Evolutionary conservation across 805 yeast species (phyloP), one percentile per base, ranked within the genome.

Genomic region (Candida sonorensis): DNA sequence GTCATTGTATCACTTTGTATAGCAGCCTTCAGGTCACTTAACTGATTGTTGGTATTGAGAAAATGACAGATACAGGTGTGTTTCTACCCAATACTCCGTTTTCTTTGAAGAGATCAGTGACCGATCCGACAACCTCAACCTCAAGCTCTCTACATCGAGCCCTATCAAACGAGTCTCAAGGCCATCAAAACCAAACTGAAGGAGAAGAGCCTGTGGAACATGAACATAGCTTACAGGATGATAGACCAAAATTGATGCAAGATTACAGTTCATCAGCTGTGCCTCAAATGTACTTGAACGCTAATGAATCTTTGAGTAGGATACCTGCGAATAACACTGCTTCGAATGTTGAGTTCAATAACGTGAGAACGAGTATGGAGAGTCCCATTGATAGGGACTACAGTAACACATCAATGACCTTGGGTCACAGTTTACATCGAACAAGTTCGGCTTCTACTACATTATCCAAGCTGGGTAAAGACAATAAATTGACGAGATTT

Each of bases 301-400:
- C 23, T 9, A 48, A 50, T 26, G 29, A 24, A 6, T 41, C 49
- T n/a, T n/a, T n/a, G n/a, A n/a, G n/a, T n/a, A n/a, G n/a, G n/a
- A n/a, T n/a, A n/a, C n/a, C n/a, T n/a, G n/a, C 45, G 33, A 41
- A 49, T 40, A 36, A 48, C 37, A 36, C 51, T 5, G 46, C 44
- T 14, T 40, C 55, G 11, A 51, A 48, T 31, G 61, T 57, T n/a
- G 62, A 56, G 33, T 57, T 57, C 40, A 56, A 46, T 30, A 57
- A 57, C 34, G 53, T 56, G 5, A 35, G 57, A 13, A 21, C 46
- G 10, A 42, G 45, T 26, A 25, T 36, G 11, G 50, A 23, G 10
- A 21, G 23, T 14, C 32, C 17, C 7, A n/a, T 7, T 16, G 32
- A 18, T 13, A 14, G 24, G 12, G 27, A 30, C 10, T 26, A 23